Conservation (phyloP, 2,329 filamentous ascomycete genomes). For the Pezicula rhizophila region DNA sequence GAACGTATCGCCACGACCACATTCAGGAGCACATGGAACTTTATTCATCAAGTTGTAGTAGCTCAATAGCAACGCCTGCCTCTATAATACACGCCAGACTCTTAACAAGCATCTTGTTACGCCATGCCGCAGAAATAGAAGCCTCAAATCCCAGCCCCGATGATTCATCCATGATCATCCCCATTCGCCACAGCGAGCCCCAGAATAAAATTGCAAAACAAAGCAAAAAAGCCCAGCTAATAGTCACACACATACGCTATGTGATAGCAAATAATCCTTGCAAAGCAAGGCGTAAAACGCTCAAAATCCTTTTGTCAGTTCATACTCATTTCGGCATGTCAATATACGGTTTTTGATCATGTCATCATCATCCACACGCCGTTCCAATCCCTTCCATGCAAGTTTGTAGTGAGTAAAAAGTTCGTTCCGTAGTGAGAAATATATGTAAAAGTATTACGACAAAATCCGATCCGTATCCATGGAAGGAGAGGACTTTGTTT, state of each 20-base stretch:
- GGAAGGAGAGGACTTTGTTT: neutral
- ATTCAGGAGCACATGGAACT: too few species aligned
- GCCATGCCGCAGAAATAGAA: too few species aligned
- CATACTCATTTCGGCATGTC: neutral
- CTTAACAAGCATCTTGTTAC: too few species aligned
- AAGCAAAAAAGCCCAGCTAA: neutral
- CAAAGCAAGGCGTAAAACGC: neutral
- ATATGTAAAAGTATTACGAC: neutral
- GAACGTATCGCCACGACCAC: too few species aligned
- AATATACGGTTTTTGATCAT: neutral
- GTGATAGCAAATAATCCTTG: neutral
- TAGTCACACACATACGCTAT: neutral
- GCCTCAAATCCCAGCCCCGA: neutral
- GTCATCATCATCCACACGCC: neutral
- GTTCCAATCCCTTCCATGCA: neutral
- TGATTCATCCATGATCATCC: neutral
- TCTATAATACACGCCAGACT: too few species aligned
- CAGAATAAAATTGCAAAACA: neutral
- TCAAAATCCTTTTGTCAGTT: neutral
- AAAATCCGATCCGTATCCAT: neutral
- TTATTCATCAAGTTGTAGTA: too few species aligned
- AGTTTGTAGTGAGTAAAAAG: neutral
- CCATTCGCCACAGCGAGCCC: neutral
- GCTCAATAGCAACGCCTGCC: too few species aligned
- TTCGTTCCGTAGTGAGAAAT: neutral